Percentiles rank a stretch among this genome's conserved stretches.
phyloP scores from a whole-genome alignment of 75 land plant genomes.

The Selaginella tamariscina region DNA sequence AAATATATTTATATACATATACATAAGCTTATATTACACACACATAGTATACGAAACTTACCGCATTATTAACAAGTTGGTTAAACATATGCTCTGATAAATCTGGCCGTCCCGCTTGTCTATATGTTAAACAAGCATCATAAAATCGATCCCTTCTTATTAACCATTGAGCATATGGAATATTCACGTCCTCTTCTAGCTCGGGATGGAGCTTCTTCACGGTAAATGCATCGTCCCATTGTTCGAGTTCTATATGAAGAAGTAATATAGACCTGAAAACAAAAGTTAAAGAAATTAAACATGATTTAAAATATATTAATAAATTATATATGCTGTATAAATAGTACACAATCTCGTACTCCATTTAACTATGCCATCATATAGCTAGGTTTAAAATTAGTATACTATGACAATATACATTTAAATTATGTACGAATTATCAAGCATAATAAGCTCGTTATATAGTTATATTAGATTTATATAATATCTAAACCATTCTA shows the following conservation, averaged over 20 bases:
- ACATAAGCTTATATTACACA: no score
- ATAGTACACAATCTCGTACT: no score
- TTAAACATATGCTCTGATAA: constrained; percentile 23
- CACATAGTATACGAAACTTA: no score
- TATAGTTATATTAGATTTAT: no score
- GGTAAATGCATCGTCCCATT: constrained; percentile 40
- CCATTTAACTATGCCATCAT: no score
- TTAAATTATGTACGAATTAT: no score
- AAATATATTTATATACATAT: no score
- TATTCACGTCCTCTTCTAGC: constrained; percentile 21
- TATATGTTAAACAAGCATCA: constrained; percentile 23
- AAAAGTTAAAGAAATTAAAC: background rate
- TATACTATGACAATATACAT: no score
- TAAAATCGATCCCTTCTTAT: constrained; percentile 24
- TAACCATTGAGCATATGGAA: constrained; percentile 33
- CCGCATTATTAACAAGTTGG: constrained; percentile 27
- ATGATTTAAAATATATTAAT: no score
- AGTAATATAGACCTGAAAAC: constrained; percentile 22
- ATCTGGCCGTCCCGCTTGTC: constrained; percentile 30
- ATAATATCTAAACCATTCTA: background rate
- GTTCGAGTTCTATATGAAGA: constrained; percentile 30
- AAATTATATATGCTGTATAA: no score
- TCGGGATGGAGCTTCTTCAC: constrained; percentile 29
- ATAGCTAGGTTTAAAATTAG: no score
- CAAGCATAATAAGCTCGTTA: no score